A percentile compares a stretch with the other conserved stretches of the same genome.
These are phyloP conservation scores for Aspergillus panamensis DNA, from an alignment of 495 filamentous ascomycete genomes.

Conservation along the genomic window DNA sequence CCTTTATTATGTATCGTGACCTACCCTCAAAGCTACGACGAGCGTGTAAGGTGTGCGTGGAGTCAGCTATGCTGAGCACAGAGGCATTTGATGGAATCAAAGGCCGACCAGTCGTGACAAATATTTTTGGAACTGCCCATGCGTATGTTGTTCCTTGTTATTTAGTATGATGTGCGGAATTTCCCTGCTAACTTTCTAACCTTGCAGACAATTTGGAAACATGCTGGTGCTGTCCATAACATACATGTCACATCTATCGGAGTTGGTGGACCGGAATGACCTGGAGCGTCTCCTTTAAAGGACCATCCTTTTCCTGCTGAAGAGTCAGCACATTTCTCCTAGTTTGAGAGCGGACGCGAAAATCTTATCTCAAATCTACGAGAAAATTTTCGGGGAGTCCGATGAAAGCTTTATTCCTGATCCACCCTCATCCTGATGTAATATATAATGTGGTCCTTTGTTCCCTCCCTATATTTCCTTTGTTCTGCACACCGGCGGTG, in stretches of 20 bases:
- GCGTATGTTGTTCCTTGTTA: slow-evolving; percentile 57
- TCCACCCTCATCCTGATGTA: background rate
- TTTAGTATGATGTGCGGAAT: background rate
- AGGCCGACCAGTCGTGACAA: slow-evolving; percentile 78
- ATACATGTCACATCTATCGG: slow-evolving; percentile 55
- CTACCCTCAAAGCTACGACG: slow-evolving; percentile 41
- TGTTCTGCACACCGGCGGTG: too few relatives aligned
- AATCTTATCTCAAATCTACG: slow-evolving; percentile 61
- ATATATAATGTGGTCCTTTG: background rate
- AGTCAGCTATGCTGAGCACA: slow-evolving; percentile 79
- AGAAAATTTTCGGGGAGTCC: slow-evolving; percentile 44
- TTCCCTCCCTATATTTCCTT: too few relatives aligned
- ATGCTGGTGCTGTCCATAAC: slow-evolving; percentile 82
- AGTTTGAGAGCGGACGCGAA: slow-evolving; percentile 62
- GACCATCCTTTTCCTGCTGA: slow-evolving; percentile 68
- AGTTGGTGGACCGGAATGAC: slow-evolving; percentile 46
- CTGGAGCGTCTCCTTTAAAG: slow-evolving; percentile 51
- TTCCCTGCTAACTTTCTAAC: slow-evolving; percentile 9
- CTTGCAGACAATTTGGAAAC: slow-evolving; percentile 93
- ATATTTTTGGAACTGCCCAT: slow-evolving; percentile 92
- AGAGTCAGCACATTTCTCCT: slow-evolving; percentile 60
- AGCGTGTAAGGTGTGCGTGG: slow-evolving; percentile 58
- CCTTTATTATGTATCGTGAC: slow-evolving; percentile 22
- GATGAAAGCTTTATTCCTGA: slow-evolving; percentile 21
- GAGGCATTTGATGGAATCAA: slow-evolving; percentile 72